These are phyloP conservation scores for Ogataea thermomethanolica DNA, from an alignment of 805 yeast species.

Conservation along the genomic window DNA sequence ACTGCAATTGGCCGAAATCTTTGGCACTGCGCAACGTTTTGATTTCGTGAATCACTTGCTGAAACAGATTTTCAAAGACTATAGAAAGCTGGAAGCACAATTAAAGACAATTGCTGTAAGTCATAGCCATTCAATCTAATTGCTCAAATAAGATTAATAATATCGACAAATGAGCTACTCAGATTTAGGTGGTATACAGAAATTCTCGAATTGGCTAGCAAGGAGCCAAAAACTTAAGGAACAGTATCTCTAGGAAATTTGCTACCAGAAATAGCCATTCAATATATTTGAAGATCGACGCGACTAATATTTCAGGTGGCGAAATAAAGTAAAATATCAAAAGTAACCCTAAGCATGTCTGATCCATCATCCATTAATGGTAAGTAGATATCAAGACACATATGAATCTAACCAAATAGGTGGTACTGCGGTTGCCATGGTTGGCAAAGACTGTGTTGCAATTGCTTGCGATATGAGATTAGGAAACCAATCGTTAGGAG, in stretches of 20 bases:
- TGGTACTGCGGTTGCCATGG: constrained; percentile 98
- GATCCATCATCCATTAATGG: constrained; percentile 79
- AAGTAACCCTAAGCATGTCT: constrained; percentile 44
- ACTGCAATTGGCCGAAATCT: too few species aligned
- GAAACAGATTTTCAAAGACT: constrained; percentile 30
- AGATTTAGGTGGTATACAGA: constrained; percentile 45
- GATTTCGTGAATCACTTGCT: too few species aligned
- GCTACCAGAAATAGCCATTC: neutral
- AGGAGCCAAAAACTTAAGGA: constrained; percentile 34
- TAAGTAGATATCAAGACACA: constrained; percentile 29
- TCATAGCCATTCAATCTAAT: constrained; percentile 24
- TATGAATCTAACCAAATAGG: constrained; percentile 37
- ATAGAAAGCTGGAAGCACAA: constrained; percentile 30
- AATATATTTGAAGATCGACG: constrained; percentile 5
- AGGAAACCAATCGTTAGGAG: constrained; percentile 91
- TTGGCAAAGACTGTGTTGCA: constrained; percentile 97
- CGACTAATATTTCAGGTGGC: constrained; percentile 13
- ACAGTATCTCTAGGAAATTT: constrained; percentile 1
- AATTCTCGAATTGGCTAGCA: constrained; percentile 44
- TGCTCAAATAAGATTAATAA: constrained; percentile 40
- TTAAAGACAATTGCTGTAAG: constrained; percentile 9
- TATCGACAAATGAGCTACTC: constrained; percentile 41
- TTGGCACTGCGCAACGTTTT: too few species aligned
- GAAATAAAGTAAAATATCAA: constrained; percentile 31
- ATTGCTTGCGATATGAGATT: constrained; percentile 93